Evolutionary conservation across 441 rosid genomes (phyloP), one percentile per base, ranked within the genome.

Genomic region (Erysimum pusillum): DNA sequence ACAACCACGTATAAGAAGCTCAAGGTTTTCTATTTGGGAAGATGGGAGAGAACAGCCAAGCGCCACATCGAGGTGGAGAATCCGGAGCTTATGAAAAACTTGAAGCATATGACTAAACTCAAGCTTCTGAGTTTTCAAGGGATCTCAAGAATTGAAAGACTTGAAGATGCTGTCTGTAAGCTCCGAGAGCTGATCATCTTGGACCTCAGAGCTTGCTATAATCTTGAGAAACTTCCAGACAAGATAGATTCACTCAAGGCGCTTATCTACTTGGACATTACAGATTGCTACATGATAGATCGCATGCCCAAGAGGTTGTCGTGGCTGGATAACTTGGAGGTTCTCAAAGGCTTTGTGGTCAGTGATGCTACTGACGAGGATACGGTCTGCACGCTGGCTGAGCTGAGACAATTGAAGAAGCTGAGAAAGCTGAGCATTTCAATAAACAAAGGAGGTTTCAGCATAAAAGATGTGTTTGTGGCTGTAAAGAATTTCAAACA

Each of bases 121-220:
- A 89, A 44, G 73, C 77, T 85, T 57, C 77, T 90, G 51, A 87
- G 87, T 65, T 81, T 90, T 41, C 88, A 86, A 77, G 90, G 93
- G 17, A 79, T 90, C 60, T 90, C 90, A n/a, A 83, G 83, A 63
- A 84, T 90, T 42, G 44, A 67, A 13, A 78, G 63, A 76, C 86
- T 86, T 35, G 84, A 84, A 0, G 36, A 56, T 41, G 31, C 80
- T 36, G 44, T 85, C 3, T 77, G 83, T 67, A 76, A 75, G 68
- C 90, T 84, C 12, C 38, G 14, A 5, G 78, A 76, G 18, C 74
- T 90, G 79, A 71, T 58, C 71, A 79, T 88, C 56, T 76, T 90
- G 64, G 88, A 90, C 79, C 85, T 87, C n/a, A 82, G 81, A 38
- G 88, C 87, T 45, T 87, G 96, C 76, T 79, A 85, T 75, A 81